A percentile compares a stretch with the other conserved stretches of the same genome.
phyloP scores from a whole-genome alignment of 148 eudicot genomes.

The Cornus controversa region DNA sequence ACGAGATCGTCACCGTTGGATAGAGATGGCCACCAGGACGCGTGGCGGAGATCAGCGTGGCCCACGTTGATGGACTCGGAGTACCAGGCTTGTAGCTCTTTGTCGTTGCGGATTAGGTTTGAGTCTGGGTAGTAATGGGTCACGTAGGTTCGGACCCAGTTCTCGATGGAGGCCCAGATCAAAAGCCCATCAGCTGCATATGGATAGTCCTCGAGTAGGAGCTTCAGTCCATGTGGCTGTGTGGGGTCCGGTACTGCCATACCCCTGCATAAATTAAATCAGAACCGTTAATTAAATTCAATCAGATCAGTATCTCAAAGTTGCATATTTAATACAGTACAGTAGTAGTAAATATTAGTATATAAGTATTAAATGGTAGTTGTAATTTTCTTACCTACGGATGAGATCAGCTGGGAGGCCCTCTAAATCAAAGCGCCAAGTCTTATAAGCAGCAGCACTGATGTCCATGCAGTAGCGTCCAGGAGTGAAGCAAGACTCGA shows the following conservation, averaged over 20 bases:
- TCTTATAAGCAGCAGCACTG: constrained; percentile 87
- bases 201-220: constrained; percentile 80
- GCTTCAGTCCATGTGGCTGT: constrained; percentile 77
- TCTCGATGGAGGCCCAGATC: constrained; percentile 74
- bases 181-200: constrained; percentile 90
- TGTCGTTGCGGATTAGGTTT: constrained; percentile 47
- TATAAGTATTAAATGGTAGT: too few relatives aligned
- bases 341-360: too few relatives aligned
- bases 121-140: constrained; percentile 69
- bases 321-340: too few relatives aligned
- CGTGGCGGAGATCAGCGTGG: constrained; percentile 72
- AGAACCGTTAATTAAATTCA: neutral
- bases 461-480: constrained; percentile 94
- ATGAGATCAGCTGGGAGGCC: constrained; percentile 85
- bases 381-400: constrained; percentile 47
- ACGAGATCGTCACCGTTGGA: constrained; percentile 57
- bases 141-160: constrained; percentile 76
- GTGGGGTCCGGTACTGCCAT: constrained; percentile 84
- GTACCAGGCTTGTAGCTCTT: constrained; percentile 93
- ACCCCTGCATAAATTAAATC: constrained; percentile 47
- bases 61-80: constrained; percentile 87
- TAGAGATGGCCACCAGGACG: constrained; percentile 77
- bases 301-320: too few relatives aligned
- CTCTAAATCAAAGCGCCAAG: constrained; percentile 87
- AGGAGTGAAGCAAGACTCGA: constrained; percentile 80